Base-by-base conservation (phyloP, 441 rosid species). In the Breynia disticha region DNA sequence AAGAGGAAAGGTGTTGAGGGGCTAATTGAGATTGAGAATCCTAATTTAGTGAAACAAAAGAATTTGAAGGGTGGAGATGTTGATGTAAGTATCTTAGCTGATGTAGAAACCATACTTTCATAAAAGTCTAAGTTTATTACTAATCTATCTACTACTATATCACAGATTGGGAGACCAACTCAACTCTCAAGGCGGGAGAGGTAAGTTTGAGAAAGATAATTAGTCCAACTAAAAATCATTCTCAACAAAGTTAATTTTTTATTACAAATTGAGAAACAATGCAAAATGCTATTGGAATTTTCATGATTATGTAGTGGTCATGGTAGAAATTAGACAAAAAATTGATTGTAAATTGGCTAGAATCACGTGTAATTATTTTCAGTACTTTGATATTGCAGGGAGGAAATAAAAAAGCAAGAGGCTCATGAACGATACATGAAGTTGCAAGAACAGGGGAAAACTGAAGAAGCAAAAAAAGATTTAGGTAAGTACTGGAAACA, bases 161-260 rank as follows among this genome's bases (percentile, higher is more conserved):
- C 67, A 19, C 73, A 84, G 99, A 50, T 61, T 45, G 83, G 76
- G 55, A 84, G 70, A 66, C 77, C 90, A 16, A 77, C 93, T n/a
- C 96, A 88, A 73, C 96, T 93, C 60, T 89, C 99, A 10, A 84
- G 96, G 84, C 95, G 96, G 48, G 99, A 93, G 75, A 93, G 97
- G 99, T 93, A 56, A 59, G 75, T 72, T 47, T 95, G 88, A 55
- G 52, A 72, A 69, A 48, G 38, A 47, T 64, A 47, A 49, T 45
- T 5, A n/a, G 18, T 28, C 15, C 16, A 54, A 49, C 55, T 28
- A 14, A 11, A 41, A 41, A 41, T 41, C 44, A 41, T 41, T 41
- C 41, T 41, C 13, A 41, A 41, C 13, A 5, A 0, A 28, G 35
- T 9, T 28, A 28, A 28, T 24, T 28, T 28, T 28, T 9, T 28